phyloP scores from a whole-genome alignment of 768 basidiomycete genomes.

The Agrocybe chaxingu region DNA sequence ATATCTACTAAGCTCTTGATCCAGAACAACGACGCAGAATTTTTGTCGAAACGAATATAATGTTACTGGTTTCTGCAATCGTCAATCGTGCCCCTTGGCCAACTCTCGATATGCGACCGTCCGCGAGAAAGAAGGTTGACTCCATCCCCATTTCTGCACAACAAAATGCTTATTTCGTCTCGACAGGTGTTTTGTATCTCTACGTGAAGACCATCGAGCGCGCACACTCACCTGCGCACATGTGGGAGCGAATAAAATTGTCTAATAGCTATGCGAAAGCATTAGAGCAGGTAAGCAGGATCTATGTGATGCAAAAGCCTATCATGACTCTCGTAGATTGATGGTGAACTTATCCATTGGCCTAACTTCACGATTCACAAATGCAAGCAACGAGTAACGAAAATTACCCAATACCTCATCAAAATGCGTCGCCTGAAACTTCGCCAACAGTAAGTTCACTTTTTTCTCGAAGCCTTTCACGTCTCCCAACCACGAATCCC shows the following conservation, averaged over 20 bases:
- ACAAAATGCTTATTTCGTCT: not conserved
- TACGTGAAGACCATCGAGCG: constrained; percentile 98
- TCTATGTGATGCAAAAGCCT: not conserved
- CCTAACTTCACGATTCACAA: constrained; percentile 97
- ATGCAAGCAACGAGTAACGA: constrained; percentile 98
- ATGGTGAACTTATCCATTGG: constrained; percentile 95
- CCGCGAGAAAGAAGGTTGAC: constrained; percentile 86
- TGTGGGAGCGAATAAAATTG: constrained; percentile 96
- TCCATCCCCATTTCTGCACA: not conserved
- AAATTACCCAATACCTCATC: constrained; percentile 98
- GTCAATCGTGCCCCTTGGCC: constrained; percentile 96
- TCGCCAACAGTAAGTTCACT: constrained; percentile 68
- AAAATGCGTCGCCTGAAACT: constrained; percentile 93
- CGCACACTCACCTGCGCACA: constrained; percentile 91
- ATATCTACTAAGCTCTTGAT: constrained; percentile 8
- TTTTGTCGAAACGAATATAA: constrained; percentile 99
- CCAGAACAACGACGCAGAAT: constrained; percentile 92
- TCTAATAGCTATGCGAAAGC: constrained; percentile 95
- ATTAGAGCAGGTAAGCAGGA: constrained; percentile 75
- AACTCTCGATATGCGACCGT: constrained; percentile 99
- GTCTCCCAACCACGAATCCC: not conserved
- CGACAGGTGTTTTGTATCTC: constrained; percentile 77
- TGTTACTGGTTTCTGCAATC: constrained; percentile 90
- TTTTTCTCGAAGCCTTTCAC: not conserved
- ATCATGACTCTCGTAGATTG: constrained; percentile 58